Evolutionary conservation across 2,329 filamentous ascomycete genomes (phyloP).

Genomic region (Cercospora nicotianae): DNA sequence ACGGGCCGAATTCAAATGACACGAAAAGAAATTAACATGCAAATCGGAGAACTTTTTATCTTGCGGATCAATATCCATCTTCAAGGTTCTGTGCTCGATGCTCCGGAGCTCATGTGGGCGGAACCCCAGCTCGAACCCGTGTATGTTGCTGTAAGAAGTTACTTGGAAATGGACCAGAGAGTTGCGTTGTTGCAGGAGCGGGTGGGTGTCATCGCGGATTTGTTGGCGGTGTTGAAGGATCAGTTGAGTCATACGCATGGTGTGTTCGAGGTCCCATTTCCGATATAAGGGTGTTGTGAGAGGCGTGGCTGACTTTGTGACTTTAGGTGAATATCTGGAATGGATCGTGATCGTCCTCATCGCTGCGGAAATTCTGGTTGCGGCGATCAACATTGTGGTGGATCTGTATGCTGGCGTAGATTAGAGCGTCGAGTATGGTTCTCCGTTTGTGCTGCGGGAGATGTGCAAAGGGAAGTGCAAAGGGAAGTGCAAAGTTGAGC

Average conservation of each 20-base stretch:
- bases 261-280: not conserved
- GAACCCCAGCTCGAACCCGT: conserved; percentile 96
- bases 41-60: conserved; percentile 98
- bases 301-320: conserved; percentile 2
- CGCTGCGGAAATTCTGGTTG: conserved; percentile 87
- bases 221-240: conserved; percentile 90
- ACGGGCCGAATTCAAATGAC: conserved; percentile 90
- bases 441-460: not conserved
- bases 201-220: conserved; percentile 87
- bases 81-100: conserved; percentile 93
- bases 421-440: not conserved
- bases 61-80: conserved; percentile 96
- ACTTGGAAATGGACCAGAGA: conserved; percentile 96
- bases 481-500: not conserved
- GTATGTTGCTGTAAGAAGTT: conserved; percentile 91
- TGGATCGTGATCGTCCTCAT: conserved; percentile 86
- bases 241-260: conserved; percentile 92
- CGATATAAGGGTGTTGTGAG: conserved; percentile 37
- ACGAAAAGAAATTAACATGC: conserved; percentile 95
- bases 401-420: conserved; percentile 71
- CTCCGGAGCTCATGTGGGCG: conserved; percentile 96
- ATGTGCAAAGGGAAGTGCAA: not conserved
- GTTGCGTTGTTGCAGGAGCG: conserved; percentile 86
- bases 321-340: conserved; percentile 49
- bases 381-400: conserved; percentile 87